Evolutionary conservation across 352 stramenopile genomes (phyloP).

Genomic region (Aphanomyces astaci): DNA sequence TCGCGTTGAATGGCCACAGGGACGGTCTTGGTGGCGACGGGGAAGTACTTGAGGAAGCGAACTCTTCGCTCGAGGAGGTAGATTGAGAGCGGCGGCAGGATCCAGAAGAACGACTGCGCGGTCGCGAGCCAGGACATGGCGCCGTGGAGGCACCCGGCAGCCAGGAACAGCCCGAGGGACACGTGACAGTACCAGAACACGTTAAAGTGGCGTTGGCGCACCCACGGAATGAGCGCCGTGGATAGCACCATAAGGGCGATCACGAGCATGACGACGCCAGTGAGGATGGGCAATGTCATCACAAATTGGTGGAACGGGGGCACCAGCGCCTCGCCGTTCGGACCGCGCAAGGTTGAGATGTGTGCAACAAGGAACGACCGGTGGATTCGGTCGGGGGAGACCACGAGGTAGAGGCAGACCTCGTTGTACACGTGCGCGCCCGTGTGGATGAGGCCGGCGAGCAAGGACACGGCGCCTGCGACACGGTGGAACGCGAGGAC

Average conservation of each 20-base stretch:
- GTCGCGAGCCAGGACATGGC: conserved; percentile 53
- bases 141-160: conserved; percentile 48
- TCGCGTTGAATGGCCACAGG: conserved; percentile 33
- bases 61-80: conserved; percentile 62
- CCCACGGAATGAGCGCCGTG: conserved; percentile 33
- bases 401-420: not conserved
- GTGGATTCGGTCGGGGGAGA: conserved; percentile 16
- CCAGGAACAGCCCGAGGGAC: conserved; percentile 52
- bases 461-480: conserved; percentile 58
- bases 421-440: conserved; percentile 7
- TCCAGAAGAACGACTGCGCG: conserved; percentile 46
- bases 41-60: conserved; percentile 44
- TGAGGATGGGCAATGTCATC: conserved; percentile 52
- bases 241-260: conserved; percentile 41
- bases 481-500: conserved; percentile 71
- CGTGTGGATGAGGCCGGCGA: conserved; percentile 48
- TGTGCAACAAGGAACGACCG: conserved; percentile 55
- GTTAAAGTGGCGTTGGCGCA: conserved; percentile 55
- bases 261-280: conserved; percentile 48
- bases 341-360: conserved; percentile 31
- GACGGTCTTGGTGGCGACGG: conserved; percentile 40
- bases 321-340: conserved; percentile 38
- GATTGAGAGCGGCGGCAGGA: conserved; percentile 44
- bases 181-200: conserved; percentile 61
- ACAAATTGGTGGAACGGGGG: conserved; percentile 34